Percentiles rank a stretch among this genome's conserved stretches.
Evolutionary conservation across 2,329 filamentous ascomycete genomes (phyloP).

Genomic region (Cadophora malorum): DNA sequence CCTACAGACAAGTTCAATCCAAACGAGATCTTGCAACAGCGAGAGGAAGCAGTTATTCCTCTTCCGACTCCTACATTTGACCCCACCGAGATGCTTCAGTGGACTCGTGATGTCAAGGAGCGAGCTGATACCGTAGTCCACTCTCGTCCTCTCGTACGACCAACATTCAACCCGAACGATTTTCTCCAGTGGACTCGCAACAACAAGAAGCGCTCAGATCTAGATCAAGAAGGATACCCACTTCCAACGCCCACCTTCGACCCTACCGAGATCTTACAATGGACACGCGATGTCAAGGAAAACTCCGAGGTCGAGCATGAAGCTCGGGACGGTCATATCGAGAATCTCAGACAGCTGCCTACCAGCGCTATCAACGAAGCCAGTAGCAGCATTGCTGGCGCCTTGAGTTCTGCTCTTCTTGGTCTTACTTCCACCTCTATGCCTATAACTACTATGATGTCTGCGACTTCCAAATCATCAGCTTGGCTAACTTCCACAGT

Average conservation of each 20-base stretch:
- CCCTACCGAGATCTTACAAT: neutral
- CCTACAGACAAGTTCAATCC: neutral
- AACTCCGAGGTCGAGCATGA: neutral
- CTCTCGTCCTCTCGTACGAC: neutral
- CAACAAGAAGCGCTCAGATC: neutral
- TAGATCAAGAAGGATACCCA: neutral
- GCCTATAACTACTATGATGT: neutral
- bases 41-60: neutral
- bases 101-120: neutral
- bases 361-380: neutral
- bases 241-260: neutral
- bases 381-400: neutral
- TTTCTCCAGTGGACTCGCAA: neutral
- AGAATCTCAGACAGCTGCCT: neutral
- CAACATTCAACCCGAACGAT: neutral
- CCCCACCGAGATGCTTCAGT: neutral
- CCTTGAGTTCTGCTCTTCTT: neutral
- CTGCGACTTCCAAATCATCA: neutral
- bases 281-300: neutral
- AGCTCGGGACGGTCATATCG: neutral
- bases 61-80: neutral
- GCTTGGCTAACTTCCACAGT: neutral
- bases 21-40: conserved; percentile 10
- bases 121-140: neutral
- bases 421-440: neutral